These are phyloP conservation scores for Amoebophrya sp. DNA, from an alignment of 169 alveolate species.

Conservation along the genomic window DNA sequence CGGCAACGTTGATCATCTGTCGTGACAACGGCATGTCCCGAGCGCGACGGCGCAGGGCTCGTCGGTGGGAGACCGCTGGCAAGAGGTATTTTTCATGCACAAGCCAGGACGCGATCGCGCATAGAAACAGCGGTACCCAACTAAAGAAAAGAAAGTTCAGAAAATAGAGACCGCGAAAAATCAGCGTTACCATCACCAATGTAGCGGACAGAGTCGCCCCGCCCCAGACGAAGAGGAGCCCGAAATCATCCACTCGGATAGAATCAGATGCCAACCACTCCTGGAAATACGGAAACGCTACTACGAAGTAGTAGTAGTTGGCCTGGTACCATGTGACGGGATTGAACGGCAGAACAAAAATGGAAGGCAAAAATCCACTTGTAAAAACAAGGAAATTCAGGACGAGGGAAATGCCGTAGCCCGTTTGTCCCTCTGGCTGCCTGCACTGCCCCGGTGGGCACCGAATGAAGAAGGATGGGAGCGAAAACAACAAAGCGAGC, in stretches of 20 bases:
- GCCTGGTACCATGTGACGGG: background rate
- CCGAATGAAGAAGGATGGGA: background rate
- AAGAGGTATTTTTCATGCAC: no score
- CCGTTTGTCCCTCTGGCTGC: background rate
- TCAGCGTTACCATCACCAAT: background rate
- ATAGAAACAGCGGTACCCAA: background rate
- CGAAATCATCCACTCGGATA: no score
- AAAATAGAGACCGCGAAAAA: background rate
- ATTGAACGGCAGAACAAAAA: background rate
- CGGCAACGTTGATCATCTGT: no score
- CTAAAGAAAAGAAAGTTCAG: background rate
- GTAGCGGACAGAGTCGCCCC: no score
- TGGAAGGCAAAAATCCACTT: background rate
- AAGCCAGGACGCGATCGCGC: no score
- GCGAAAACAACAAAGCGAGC: background rate
- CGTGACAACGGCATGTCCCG: no score
- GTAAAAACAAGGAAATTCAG: no score
- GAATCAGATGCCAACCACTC: no score
- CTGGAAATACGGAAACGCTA: background rate
- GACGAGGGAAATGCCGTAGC: no score
- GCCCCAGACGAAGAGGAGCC: no score
- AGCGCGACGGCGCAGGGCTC: no score
- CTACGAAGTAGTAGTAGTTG: background rate
- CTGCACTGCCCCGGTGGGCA: background rate
- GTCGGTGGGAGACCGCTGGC: no score